phyloP scores from a whole-genome alignment of 2,329 filamentous ascomycete species.

The Alternaria panax region DNA sequence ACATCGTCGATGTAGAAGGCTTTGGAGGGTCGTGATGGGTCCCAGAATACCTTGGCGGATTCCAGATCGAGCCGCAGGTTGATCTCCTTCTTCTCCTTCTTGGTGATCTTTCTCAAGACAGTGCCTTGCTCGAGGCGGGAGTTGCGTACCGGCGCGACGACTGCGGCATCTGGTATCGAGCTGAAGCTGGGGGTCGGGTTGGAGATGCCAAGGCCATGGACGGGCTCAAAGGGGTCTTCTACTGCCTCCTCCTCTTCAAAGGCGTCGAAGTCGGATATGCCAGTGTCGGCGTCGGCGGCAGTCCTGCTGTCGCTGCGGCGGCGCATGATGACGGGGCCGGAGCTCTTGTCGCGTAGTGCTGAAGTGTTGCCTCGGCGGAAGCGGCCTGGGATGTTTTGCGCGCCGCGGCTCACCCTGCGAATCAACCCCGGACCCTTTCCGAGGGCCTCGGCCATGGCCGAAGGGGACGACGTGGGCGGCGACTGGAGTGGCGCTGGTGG shows the following conservation, averaged over 20 bases:
- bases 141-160: slow-evolving; percentile 76
- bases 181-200: slow-evolving; percentile 38
- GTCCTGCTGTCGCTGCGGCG: slow-evolving; percentile 89
- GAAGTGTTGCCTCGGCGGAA: slow-evolving; percentile 80
- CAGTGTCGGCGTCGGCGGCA: slow-evolving; percentile 59
- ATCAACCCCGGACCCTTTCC: slow-evolving; percentile 74
- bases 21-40: slow-evolving; percentile 78
- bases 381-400: slow-evolving; percentile 71
- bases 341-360: slow-evolving; percentile 80
- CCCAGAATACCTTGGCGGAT: slow-evolving; percentile 87
- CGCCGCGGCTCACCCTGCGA: slow-evolving; percentile 82
- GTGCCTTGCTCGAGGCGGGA: slow-evolving; percentile 80
- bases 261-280: slow-evolving; percentile 59
- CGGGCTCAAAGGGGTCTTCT: slow-evolving; percentile 53
- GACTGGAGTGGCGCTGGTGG: slow-evolving; percentile 49
- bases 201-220: slow-evolving; percentile 54
- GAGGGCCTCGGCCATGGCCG: slow-evolving; percentile 69
- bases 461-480: slow-evolving; percentile 53
- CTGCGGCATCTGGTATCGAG: slow-evolving; percentile 52
- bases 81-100: slow-evolving; percentile 77
- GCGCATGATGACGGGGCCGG: slow-evolving; percentile 86
- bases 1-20: slow-evolving; percentile 95
- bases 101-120: slow-evolving; percentile 80
- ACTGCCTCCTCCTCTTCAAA: slow-evolving; percentile 60
- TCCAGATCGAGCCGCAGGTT: slow-evolving; percentile 81